Conservation (phyloP, 73 alveolate species). For the Durusdinium trenchii region DNA sequence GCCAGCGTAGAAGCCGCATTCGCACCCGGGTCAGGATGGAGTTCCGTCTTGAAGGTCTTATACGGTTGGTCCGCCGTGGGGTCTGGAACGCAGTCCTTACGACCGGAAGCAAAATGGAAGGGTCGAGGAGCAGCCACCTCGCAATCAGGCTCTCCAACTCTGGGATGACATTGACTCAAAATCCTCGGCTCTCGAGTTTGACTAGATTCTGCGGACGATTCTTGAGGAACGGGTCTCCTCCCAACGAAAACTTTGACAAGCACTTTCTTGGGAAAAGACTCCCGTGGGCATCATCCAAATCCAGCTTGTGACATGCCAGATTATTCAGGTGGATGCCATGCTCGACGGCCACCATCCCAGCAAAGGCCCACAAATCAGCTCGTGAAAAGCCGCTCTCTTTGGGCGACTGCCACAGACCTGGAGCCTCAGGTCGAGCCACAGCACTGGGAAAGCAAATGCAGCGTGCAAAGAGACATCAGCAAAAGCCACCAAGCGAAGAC, state of each 20-base stretch:
- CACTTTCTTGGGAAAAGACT: not conserved
- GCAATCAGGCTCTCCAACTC: slow-evolving; percentile 64
- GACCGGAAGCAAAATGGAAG: slow-evolving; percentile 36
- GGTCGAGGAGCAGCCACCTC: slow-evolving; percentile 66
- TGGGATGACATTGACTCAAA: slow-evolving; percentile 41
- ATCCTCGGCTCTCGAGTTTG: slow-evolving; percentile 37
- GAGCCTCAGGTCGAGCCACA: slow-evolving; percentile 3
- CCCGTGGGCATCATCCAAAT: slow-evolving; percentile 32
- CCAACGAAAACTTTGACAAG: not conserved
- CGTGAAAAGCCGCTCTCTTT: slow-evolving; percentile 30
- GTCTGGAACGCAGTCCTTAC: slow-evolving; percentile 40
- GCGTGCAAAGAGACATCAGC: no score
- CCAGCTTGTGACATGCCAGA: slow-evolving; percentile 51
- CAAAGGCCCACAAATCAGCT: slow-evolving; percentile 78
- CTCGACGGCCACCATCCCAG: slow-evolving; percentile 59
- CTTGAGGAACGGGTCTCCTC: not conserved
- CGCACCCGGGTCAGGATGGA: slow-evolving; percentile 53
- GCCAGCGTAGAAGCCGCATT: not conserved
- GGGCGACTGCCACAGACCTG: slow-evolving; percentile 20
- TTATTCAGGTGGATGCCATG: slow-evolving; percentile 36
- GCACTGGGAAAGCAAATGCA: not conserved
- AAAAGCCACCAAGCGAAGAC: no score
- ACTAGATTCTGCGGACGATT: not conserved
- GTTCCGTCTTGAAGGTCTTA: slow-evolving; percentile 53
- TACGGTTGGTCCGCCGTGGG: slow-evolving; percentile 40